phyloP scores from a whole-genome alignment of 2,329 filamentous ascomycete species.

The Sclerotinia sclerotiorum region DNA sequence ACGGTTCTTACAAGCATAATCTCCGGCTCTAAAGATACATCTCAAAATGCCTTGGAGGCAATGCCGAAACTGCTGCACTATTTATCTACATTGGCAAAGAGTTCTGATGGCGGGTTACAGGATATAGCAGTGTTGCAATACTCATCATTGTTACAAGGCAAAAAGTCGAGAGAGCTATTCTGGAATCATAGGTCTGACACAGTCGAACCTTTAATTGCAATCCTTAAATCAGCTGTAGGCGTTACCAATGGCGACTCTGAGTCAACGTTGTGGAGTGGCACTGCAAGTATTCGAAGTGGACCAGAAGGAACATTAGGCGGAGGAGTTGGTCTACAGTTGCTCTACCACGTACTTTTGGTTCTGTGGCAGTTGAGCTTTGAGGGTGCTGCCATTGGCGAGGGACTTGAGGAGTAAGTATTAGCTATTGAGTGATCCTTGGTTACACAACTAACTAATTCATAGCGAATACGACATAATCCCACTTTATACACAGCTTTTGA shows the following conservation, averaged over 20 bases:
- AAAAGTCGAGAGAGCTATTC: conserved; percentile 74
- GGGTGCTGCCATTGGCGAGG: conserved; percentile 67
- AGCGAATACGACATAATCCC: conserved; percentile 92
- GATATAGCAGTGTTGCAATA: conserved; percentile 94
- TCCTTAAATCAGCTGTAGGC: conserved; percentile 76
- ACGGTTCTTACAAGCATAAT: conserved; percentile 82
- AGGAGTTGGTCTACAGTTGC: conserved; percentile 84
- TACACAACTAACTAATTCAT: conserved; percentile 36
- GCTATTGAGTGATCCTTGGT: neutral
- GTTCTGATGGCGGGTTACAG: conserved; percentile 83
- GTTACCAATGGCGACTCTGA: conserved; percentile 64
- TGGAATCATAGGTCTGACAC: conserved; percentile 91
- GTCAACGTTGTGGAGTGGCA: conserved; percentile 62
- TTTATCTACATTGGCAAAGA: conserved; percentile 79
- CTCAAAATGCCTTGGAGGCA: conserved; percentile 61
- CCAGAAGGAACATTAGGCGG: conserved; percentile 67
- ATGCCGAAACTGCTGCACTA: conserved; percentile 85
- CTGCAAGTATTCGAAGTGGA: conserved; percentile 55
- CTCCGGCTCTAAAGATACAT: conserved; percentile 59
- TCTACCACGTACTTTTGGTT: conserved; percentile 91
- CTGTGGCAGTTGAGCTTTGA: conserved; percentile 98
- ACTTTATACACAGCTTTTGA: conserved; percentile 87
- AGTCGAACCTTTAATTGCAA: conserved; percentile 75
- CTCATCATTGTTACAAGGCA: conserved; percentile 77
- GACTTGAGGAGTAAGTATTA: conserved; percentile 76